A percentile compares a stretch with the other conserved stretches of the same genome.
phyloP scores from a whole-genome alignment of 495 filamentous ascomycete genomes.

The Podospora sp. region DNA sequence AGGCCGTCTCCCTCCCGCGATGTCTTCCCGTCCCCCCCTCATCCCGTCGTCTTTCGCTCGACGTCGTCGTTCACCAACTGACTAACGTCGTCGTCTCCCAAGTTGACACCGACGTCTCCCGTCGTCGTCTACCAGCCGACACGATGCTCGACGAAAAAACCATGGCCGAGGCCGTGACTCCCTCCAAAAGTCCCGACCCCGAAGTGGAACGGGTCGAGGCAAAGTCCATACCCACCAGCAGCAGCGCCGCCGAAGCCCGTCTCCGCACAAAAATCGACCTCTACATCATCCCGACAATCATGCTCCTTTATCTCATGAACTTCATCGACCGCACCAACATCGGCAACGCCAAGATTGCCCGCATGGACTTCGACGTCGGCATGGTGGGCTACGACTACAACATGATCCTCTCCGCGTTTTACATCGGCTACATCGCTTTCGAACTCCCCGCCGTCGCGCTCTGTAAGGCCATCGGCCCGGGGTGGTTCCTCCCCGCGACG shows the following conservation, averaged over 20 bases:
- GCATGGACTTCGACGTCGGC: constrained; percentile 56
- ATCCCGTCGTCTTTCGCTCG: not conserved
- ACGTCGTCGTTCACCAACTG: no score
- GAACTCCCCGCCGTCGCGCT: constrained; percentile 73
- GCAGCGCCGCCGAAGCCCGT: not conserved
- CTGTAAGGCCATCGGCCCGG: constrained; percentile 57
- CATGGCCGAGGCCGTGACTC: no score
- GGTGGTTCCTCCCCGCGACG: constrained; percentile 58
- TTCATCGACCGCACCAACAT: constrained; percentile 9
- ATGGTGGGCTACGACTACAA: constrained; percentile 69
- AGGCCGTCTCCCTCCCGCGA: not conserved
- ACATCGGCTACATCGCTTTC: constrained; percentile 72
- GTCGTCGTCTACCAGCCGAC: no score
- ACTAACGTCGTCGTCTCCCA: not conserved
- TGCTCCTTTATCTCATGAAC: constrained; percentile 1
- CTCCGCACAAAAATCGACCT: constrained; percentile 10
- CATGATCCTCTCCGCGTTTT: constrained; percentile 55
- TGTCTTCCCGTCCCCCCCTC: not conserved
- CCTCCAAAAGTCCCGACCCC: no score
- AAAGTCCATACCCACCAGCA: no score
- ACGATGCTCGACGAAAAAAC: no score
- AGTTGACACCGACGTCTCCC: no score
- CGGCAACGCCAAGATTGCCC: constrained; percentile 48
- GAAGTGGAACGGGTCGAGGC: no score
- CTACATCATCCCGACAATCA: not conserved